phyloP scores from a whole-genome alignment of 139 green algal species.

The Chlorella sp. region DNA sequence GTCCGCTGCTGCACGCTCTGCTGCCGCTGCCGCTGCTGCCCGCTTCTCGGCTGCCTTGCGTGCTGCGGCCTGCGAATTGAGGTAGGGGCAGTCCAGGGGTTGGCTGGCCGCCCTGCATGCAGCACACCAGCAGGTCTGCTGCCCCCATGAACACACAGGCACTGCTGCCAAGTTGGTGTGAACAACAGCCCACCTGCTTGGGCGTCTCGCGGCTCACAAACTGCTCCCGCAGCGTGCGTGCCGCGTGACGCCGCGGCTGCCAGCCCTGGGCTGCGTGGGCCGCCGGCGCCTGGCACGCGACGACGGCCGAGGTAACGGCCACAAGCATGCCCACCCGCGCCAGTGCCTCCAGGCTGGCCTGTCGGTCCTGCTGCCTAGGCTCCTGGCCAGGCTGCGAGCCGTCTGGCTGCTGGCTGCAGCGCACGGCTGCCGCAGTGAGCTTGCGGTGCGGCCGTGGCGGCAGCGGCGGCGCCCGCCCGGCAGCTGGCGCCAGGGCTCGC shows the following conservation, averaged over 20 bases:
- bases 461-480: background rate
- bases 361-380: too few relatives aligned
- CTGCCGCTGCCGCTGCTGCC: background rate
- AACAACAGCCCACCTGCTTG: slow-evolving; percentile 15
- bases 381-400: background rate
- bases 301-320: background rate
- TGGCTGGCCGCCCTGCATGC: too few relatives aligned
- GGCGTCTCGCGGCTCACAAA: background rate
- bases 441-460: background rate
- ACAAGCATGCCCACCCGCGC: background rate
- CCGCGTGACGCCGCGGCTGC: slow-evolving; percentile 11
- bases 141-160: background rate
- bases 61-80: background rate
- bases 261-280: background rate
- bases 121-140: too few relatives aligned
- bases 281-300: background rate
- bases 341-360: too few relatives aligned
- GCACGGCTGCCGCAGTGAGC: background rate
- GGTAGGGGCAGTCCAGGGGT: too few relatives aligned
- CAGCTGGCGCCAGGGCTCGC: too few relatives aligned
- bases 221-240: background rate
- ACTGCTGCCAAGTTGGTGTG: too few relatives aligned
- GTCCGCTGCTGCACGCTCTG: background rate
- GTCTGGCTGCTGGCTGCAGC: background rate
- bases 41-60: background rate